phyloP scores from a whole-genome alignment of 371 early-diverging fungal species.

The Zancudomyces culisetae region DNA sequence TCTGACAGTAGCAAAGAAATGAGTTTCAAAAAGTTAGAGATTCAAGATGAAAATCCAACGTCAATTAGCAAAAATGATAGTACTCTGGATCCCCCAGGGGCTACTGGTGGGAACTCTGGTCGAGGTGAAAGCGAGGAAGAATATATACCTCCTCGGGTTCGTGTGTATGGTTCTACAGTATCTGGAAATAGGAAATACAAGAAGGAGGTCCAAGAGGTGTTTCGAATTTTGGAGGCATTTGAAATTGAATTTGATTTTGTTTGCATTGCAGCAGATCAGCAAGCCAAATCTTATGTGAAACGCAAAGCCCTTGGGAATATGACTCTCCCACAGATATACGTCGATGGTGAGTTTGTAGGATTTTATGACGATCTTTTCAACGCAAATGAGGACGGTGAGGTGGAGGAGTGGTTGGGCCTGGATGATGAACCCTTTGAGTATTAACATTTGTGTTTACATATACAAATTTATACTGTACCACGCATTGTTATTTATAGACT shows the following conservation, averaged over 20 bases:
- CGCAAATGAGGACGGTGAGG: constrained; percentile 19
- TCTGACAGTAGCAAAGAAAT: not conserved
- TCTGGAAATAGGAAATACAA: constrained; percentile 26
- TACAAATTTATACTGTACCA: no score
- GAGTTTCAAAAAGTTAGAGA: not conserved
- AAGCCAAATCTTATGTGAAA: constrained; percentile 39
- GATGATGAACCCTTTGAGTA: constrained; percentile 24
- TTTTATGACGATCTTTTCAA: constrained; percentile 28
- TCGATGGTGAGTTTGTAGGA: constrained; percentile 43
- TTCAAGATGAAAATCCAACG: not conserved
- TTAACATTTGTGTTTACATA: constrained; percentile 1
- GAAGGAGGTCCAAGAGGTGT: constrained; percentile 16
- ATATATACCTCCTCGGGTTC: constrained; percentile 15
- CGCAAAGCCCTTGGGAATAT: constrained; percentile 30
- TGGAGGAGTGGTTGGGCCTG: constrained; percentile 24
- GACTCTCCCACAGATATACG: constrained; percentile 46
- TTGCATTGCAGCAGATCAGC: constrained; percentile 40
- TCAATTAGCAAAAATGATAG: no score
- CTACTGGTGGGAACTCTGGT: constrained; percentile 4
- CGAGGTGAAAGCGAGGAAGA: not conserved
- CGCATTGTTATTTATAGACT: no score
- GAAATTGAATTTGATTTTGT: constrained; percentile 33
- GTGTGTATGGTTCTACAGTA: constrained; percentile 25
- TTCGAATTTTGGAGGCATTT: constrained; percentile 16
- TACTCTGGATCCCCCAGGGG: not conserved